phyloP scores from a whole-genome alignment of 805 yeast genomes.

The Starmerella geochares region DNA sequence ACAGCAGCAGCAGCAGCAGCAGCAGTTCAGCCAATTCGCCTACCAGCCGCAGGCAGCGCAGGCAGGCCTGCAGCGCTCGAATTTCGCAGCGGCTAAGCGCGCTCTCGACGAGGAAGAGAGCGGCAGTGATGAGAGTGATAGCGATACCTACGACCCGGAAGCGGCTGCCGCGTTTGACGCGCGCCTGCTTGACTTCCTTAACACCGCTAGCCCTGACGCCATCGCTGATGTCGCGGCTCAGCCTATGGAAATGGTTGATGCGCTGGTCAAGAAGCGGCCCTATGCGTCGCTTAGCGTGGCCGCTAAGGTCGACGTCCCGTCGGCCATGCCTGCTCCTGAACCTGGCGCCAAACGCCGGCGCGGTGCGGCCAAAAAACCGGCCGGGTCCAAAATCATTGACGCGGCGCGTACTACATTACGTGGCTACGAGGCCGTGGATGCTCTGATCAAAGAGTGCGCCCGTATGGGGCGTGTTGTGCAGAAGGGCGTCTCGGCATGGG shows the following conservation, averaged over 20 bases:
- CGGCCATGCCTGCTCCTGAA: conserved; percentile 21
- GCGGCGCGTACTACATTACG: conserved; percentile 58
- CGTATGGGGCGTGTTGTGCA: conserved; percentile 63
- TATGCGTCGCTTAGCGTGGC: conserved; percentile 50
- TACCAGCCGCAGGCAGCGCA: conserved; percentile 1
- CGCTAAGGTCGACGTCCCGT: conserved; percentile 46
- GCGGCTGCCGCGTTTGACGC: conserved; percentile 42
- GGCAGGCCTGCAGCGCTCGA: conserved; percentile 11
- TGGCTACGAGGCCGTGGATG: conserved; percentile 91
- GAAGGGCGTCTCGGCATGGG: conserved; percentile 73
- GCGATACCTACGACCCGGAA: conserved; percentile 30
- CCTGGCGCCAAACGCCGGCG: conserved; percentile 31
- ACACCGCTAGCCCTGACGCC: conserved; percentile 64
- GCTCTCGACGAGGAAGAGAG: conserved; percentile 36
- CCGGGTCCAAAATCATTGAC: conserved; percentile 67
- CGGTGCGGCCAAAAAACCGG: conserved; percentile 42
- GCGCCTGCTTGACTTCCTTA: conserved; percentile 65
- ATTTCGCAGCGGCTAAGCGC: conserved; percentile 12
- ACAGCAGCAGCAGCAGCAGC: conserved; percentile 11
- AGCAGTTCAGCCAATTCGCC: conserved; percentile 1
- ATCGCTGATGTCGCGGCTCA: conserved; percentile 71
- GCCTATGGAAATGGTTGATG: conserved; percentile 52
- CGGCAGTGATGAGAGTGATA: conserved; percentile 31
- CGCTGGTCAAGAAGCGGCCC: conserved; percentile 61
- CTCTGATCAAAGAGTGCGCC: conserved; percentile 76